Percentiles rank a stretch among this genome's conserved stretches.
phyloP scores from a whole-genome alignment of 1,284 basidiomycete genomes.

The Pseudozyma pruni region DNA sequence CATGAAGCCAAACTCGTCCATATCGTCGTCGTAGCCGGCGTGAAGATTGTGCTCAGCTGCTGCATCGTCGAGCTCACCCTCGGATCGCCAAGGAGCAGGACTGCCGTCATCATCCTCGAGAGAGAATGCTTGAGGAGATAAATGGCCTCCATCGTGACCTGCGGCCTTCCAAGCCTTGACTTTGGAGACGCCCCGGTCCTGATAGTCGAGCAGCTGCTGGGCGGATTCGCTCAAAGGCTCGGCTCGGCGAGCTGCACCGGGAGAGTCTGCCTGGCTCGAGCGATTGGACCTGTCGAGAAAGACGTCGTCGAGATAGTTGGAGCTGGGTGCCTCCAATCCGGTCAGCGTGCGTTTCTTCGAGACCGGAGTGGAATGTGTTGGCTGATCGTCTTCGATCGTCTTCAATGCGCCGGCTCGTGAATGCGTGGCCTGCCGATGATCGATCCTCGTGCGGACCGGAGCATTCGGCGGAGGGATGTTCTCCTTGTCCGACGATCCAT shows the following conservation, averaged over 20 bases:
- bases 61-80: neutral
- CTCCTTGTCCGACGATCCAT: constrained; percentile 43
- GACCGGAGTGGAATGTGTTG: constrained; percentile 31
- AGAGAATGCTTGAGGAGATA: neutral
- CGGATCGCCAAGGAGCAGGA: constrained; percentile 18
- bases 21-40: constrained; percentile 9
- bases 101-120: neutral
- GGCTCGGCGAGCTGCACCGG: constrained; percentile 27
- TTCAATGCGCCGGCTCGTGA: constrained; percentile 12
- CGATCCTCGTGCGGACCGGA: neutral
- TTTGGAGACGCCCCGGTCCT: constrained; percentile 33
- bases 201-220: constrained; percentile 23
- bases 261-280: constrained; percentile 22
- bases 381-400: constrained; percentile 8
- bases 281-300: constrained; percentile 11
- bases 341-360: neutral
- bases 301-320: constrained; percentile 12
- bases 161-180: constrained; percentile 47
- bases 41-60: neutral
- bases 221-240: constrained; percentile 8
- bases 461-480: constrained; percentile 27
- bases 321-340: neutral
- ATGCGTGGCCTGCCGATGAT: constrained; percentile 2
- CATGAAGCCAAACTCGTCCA: constrained; percentile 42
- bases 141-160: constrained; percentile 10